Evolutionary conservation across 2,329 filamentous ascomycete genomes (phyloP).

Genomic region (Botrytis galanthina): DNA sequence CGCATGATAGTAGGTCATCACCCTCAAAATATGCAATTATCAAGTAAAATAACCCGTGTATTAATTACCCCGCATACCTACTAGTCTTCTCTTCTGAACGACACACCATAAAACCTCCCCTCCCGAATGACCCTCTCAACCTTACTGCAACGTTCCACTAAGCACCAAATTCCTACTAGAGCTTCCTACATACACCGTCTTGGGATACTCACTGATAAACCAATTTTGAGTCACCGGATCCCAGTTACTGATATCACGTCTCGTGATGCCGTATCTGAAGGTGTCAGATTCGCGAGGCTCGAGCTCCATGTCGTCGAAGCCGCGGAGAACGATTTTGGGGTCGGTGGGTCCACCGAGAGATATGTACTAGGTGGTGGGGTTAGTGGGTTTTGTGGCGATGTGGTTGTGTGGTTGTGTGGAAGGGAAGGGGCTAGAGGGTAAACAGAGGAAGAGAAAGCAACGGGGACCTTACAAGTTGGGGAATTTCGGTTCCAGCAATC

Average conservation of each 20-base stretch:
- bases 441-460: neutral
- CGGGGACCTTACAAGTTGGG: slow-evolving; percentile 46
- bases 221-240: slow-evolving; percentile 76
- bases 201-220: slow-evolving; percentile 48
- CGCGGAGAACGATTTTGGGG: slow-evolving; percentile 64
- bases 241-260: slow-evolving; percentile 87
- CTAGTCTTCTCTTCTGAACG: no score
- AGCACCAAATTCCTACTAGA: slow-evolving; percentile 32
- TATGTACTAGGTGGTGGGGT: slow-evolving; percentile 55
- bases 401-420: slow-evolving; percentile 29
- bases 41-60: neutral
- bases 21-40: rapidly evolving
- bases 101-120: neutral
- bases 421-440: slow-evolving; percentile 41
- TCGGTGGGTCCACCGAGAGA: slow-evolving; percentile 76
- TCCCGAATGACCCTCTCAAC: no score
- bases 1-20: neutral
- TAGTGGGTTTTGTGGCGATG: neutral
- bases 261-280: slow-evolving; percentile 69
- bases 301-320: slow-evolving; percentile 76
- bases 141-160: slow-evolving; percentile 43
- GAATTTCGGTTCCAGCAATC: slow-evolving; percentile 54
- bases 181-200: slow-evolving; percentile 38
- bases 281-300: slow-evolving; percentile 61
- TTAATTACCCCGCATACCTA: no score